These are phyloP conservation scores for Diaporthe sp. DNA, from an alignment of 2,329 filamentous ascomycete species.

Conservation along the genomic window DNA sequence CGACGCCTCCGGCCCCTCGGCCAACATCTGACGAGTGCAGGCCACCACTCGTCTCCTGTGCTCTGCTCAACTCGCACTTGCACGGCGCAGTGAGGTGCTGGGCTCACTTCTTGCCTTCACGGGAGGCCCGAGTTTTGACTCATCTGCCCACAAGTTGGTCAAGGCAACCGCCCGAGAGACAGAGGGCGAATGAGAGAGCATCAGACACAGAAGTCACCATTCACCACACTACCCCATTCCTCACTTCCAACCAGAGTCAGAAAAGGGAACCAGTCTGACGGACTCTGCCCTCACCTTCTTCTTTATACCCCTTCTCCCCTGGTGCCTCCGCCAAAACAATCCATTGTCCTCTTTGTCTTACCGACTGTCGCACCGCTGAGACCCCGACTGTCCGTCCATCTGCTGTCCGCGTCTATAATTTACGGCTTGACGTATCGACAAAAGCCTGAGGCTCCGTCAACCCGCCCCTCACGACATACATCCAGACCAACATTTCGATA, in stretches of 20 bases:
- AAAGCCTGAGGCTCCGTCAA: neutral
- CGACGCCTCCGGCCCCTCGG: neutral
- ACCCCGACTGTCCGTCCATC: neutral
- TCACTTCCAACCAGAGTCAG: neutral
- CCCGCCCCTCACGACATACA: neutral
- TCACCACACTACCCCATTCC: neutral
- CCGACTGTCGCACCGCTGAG: neutral
- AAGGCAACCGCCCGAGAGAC: neutral
- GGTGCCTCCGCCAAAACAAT: conserved; percentile 3
- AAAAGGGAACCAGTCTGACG: conserved; percentile 4
- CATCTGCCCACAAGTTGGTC: neutral
- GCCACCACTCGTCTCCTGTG: neutral
- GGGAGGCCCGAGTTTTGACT: too few species aligned
- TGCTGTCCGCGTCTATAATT: conserved; percentile 1
- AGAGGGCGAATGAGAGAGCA: neutral
- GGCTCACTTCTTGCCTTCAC: neutral
- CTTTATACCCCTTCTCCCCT: neutral
- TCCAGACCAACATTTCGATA: neutral
- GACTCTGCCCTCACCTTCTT: neutral
- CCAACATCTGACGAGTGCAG: conserved; percentile 24
- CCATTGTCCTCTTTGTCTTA: conserved; percentile 6
- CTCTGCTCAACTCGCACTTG: neutral
- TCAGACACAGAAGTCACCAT: conserved; percentile 8
- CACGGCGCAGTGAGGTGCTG: neutral
- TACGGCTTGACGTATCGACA: neutral